A percentile compares a stretch with the other conserved stretches of the same genome.
phyloP scores from a whole-genome alignment of 176 grass and related monocot species.

The Avena atlantica region DNA sequence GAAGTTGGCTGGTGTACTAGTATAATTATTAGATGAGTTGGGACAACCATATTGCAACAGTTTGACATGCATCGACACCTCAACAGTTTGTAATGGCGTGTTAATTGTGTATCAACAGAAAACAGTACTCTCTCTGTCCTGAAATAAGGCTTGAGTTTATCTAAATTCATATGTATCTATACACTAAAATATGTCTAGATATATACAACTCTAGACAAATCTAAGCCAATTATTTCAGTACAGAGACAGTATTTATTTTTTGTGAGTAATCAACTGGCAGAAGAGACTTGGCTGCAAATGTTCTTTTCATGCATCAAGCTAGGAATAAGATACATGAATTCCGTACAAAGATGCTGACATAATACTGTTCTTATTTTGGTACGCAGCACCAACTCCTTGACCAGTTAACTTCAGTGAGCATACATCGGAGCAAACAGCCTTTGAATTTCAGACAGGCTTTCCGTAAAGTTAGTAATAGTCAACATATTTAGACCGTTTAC shows the following conservation, averaged over 20 bases:
- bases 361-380: background rate
- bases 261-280: background rate
- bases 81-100: background rate
- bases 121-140: no score
- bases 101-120: background rate
- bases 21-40: slow-evolving; percentile 8
- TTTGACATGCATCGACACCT: slow-evolving; percentile 23
- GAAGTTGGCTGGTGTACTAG: slow-evolving; percentile 15
- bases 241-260: background rate
- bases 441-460: background rate
- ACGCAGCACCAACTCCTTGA: background rate
- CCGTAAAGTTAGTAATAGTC: background rate
- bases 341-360: background rate
- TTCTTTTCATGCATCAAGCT: background rate
- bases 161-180: no score
- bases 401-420: background rate
- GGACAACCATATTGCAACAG: background rate
- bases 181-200: no score
- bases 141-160: no score
- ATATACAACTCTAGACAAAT: no score
- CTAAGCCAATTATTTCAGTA: no score
- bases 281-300: background rate
- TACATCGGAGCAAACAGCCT: background rate
- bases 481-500: background rate
- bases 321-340: background rate